Evolutionary conservation across 2,329 filamentous ascomycete genomes (phyloP).

Genomic region (Cercospora zeina): DNA sequence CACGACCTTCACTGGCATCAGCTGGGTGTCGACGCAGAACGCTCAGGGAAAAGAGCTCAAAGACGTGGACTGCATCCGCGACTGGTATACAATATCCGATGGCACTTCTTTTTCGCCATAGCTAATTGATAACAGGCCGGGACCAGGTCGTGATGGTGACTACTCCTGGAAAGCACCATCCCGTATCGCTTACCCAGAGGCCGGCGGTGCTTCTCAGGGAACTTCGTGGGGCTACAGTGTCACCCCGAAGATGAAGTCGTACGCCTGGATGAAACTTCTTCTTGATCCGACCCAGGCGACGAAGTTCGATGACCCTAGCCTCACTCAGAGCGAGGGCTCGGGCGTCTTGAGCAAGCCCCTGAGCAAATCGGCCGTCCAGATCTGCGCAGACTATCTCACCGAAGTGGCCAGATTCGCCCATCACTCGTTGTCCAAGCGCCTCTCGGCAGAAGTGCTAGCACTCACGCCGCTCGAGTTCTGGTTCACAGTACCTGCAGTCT

Average conservation of each 20-base stretch:
- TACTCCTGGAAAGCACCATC: conserved; percentile 19
- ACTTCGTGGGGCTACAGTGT: conserved; percentile 20
- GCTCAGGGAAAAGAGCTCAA: conserved; percentile 13
- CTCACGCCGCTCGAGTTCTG: conserved; percentile 74
- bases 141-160: conserved; percentile 14
- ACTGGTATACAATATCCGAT: conserved; percentile 12
- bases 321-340: conserved; percentile 11
- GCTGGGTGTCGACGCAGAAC: conserved; percentile 19
- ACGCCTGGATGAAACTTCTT: conserved; percentile 25
- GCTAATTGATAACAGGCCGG: conserved; percentile 14
- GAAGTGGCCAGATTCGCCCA: conserved; percentile 14
- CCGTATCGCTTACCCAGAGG: conserved; percentile 18
- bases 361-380: conserved; percentile 13
- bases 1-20: conserved; percentile 22
- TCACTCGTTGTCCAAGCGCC: not conserved
- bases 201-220: not conserved
- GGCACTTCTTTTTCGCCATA: not conserved
- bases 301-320: conserved; percentile 20
- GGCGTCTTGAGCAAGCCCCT: conserved; percentile 13
- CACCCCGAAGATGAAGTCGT: conserved; percentile 3
- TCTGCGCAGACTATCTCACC: conserved; percentile 22
- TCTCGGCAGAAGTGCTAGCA: conserved; percentile 16
- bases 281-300: conserved; percentile 11
- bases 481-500: conserved; percentile 75
- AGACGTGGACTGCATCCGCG: conserved; percentile 17